Base-by-base conservation (phyloP, 768 basidiomycete species). In the Krasilnikovozyma curviuscula region DNA sequence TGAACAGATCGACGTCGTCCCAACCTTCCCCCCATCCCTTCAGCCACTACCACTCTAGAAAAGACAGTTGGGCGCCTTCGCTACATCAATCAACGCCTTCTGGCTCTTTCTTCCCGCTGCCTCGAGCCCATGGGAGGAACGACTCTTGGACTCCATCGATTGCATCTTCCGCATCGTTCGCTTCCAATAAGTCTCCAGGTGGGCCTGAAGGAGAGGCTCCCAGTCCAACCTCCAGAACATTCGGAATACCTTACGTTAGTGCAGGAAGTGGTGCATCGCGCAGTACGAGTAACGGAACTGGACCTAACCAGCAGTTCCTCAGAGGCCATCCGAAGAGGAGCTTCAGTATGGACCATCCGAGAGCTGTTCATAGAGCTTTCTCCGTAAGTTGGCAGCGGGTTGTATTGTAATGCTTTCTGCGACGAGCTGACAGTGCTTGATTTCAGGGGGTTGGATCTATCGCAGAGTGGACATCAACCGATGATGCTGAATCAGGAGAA, bases 371-470 rank as follows among this genome's bases (percentile, higher is more conserved):
- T 18, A 40, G 50, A 14, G 50, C 45, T 2, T 52, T 52, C 40
- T 52, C 50, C 3, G 50, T 52, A 27, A 28, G 50, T 46, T 16
- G 10, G 13, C 2, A n/a, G n/a, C n/a, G n/a, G n/a, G n/a, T n/a
- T n/a, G n/a, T n/a, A n/a, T n/a, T n/a, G n/a, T n/a, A n/a, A n/a
- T n/a, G n/a, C n/a, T n/a, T n/a, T n/a, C n/a, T n/a, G n/a, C n/a
- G n/a, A n/a, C n/a, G n/a, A n/a, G n/a, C n/a, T n/a, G n/a, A n/a
- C n/a, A n/a, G n/a, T n/a, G 23, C 13, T 37, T 40, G 59, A 55
- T 49, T 49, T 3, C 54, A 59, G 42, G 56, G 58, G 19, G 59
- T 62, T 6, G 61, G 55, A 29, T 53, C 61, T 0, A 64, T 64
- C 24, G 61, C 61, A 21, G 63, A 64, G 37, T 53, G 56, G 52